Base-by-base conservation (phyloP, 1,284 basidiomycete species). In the Ceratobasidium theobromae region DNA sequence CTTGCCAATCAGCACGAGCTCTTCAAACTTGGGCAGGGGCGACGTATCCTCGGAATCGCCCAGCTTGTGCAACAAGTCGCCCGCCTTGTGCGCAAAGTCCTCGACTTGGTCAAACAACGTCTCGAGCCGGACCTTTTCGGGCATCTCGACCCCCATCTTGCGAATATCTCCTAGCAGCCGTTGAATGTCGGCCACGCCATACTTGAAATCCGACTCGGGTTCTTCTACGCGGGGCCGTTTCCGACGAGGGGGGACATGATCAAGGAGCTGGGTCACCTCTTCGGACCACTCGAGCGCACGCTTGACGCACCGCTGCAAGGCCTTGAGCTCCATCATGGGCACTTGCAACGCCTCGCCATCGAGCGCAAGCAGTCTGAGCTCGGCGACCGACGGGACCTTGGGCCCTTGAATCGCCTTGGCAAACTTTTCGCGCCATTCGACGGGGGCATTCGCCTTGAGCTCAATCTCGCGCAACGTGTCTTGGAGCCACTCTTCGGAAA, bases 341-440 rank as follows among this genome's bases (percentile, higher is more conserved):
- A 86, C 84, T 53, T 85, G 86, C 73, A 96, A 92, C 66, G 87
- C 86, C 71, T 97, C 93, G 21, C 91, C 95, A 74, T 98, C 95
- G 0, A 88, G 84, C 25, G 93, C 80, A 16, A 96, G 78, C 4
- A 88, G 85, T 30, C 88, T 86, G 65, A 98, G 82, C 30, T 83
- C 83, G 67, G 90, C 88, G 58, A 96, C 82, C 1, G 83, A 76
- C 14, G 95, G 94, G 11, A 85, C 83, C 3, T 85, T 80, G 45
- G 81, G 86, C 69, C 90, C 87, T 6, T 78, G 76, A 38, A 97
- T 78, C 0, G 89, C 77, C 72, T 84, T 86, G 53, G 82, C 79
- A 33, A 96, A 79, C 72, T 92, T 91, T 51, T 76, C 75, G 43
- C 83, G 82, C 95, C 95, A 97, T 21, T 79, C 76, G n/a, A 80